Conservation (phyloP, 1,284 basidiomycete species). For the Austroboletus sp. region DNA sequence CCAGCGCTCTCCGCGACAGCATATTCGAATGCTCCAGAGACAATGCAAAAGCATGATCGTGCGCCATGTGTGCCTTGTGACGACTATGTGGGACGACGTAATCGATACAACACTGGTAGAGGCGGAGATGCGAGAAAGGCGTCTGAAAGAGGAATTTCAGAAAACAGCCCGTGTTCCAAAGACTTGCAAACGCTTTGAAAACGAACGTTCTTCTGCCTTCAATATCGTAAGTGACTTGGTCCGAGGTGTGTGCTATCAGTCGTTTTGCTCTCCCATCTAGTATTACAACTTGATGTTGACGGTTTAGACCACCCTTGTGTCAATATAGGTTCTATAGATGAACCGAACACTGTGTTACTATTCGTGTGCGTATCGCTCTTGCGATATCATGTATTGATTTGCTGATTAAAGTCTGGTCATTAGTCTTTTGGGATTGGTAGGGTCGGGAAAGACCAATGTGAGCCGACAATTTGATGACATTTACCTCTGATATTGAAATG, state of each 20-base stretch:
- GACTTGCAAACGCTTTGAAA: slow-evolving; percentile 5
- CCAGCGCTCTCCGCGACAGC: not conserved
- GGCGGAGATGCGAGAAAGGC: not conserved
- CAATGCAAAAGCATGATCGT: not conserved
- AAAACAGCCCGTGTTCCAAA: not conserved
- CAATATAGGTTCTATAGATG: not conserved
- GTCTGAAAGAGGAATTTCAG: slow-evolving; percentile 1
- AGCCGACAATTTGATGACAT: not conserved
- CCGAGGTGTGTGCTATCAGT: not conserved
- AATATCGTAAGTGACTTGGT: not conserved
- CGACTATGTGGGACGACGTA: slow-evolving; percentile 13
- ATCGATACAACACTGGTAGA: not conserved
- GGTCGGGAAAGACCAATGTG: slow-evolving; percentile 4
- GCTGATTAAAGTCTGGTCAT: not conserved
- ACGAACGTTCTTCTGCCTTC: slow-evolving; percentile 1
- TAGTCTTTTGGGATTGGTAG: slow-evolving; percentile 2
- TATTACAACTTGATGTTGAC: not conserved
- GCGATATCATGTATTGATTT: not conserved
- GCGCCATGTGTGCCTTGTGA: slow-evolving; percentile 5
- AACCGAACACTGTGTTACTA: not conserved
- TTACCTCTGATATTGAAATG: not conserved
- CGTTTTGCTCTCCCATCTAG: not conserved
- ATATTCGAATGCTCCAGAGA: slow-evolving; percentile 2
- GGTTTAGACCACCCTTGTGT: not conserved
- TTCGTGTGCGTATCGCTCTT: slow-evolving; percentile 1